Conservation (phyloP, 1,284 basidiomycete species). For the Fomitopsis schrenkii region DNA sequence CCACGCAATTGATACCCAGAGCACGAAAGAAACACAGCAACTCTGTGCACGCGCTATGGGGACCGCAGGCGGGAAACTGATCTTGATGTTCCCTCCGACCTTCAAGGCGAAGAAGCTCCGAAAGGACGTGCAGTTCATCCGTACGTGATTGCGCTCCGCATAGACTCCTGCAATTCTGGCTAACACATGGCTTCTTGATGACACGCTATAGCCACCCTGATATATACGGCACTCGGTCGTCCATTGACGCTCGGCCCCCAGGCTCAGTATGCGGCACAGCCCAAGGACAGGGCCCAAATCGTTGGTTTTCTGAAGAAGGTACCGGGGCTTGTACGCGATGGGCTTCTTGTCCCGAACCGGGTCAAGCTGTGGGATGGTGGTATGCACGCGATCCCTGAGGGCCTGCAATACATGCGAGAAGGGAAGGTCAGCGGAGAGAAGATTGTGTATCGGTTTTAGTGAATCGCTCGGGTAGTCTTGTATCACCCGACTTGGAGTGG, state of each 20-base stretch:
- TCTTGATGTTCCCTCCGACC: slow-evolving; percentile 10
- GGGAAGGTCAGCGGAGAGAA: slow-evolving; percentile 23
- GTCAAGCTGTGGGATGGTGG: slow-evolving; percentile 21
- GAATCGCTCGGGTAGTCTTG: no score
- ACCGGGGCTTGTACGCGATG: slow-evolving; percentile 13
- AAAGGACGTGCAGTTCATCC: slow-evolving; percentile 13
- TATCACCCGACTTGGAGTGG: no score
- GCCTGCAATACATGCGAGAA: slow-evolving; percentile 20
- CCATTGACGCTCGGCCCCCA: slow-evolving; percentile 10
- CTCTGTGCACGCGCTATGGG: slow-evolving; percentile 16
- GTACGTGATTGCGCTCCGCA: slow-evolving; percentile 5
- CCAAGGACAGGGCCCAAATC: slow-evolving; percentile 18
- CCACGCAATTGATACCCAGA: slow-evolving; percentile 19
- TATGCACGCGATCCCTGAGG: slow-evolving; percentile 15
- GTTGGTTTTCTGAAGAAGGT: slow-evolving; percentile 20
- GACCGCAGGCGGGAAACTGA: slow-evolving; percentile 17
- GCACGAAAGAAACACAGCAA: slow-evolving; percentile 11
- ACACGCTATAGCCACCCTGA: slow-evolving; percentile 9
- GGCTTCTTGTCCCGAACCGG: slow-evolving; percentile 15
- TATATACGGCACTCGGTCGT: slow-evolving; percentile 19
- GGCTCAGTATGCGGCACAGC: slow-evolving; percentile 5
- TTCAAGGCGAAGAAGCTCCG: slow-evolving; percentile 11
- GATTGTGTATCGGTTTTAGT: slow-evolving; percentile 17
- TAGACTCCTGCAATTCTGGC: background rate
- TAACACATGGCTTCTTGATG: background rate